A percentile compares a stretch with the other conserved stretches of the same genome.
These are phyloP conservation scores for Alternaria solani DNA, from an alignment of 2,329 filamentous ascomycete species.

Conservation along the genomic window DNA sequence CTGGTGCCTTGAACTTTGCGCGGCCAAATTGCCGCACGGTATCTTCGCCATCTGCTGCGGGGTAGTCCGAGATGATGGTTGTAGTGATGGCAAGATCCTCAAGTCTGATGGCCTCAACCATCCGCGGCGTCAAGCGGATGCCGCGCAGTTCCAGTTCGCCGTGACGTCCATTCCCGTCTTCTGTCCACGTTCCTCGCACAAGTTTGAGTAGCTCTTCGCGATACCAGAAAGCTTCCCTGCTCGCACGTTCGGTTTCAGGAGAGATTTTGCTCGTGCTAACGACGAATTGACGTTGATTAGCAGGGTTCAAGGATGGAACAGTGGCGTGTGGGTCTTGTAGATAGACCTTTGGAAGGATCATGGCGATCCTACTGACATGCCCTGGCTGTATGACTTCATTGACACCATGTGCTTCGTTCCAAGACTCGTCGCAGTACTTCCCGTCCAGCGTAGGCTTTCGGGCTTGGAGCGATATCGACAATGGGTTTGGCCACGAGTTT, in stretches of 20 bases:
- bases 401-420: conserved; percentile 33
- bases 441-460: conserved; percentile 34
- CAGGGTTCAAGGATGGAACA: conserved; percentile 81
- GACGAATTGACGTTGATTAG: conserved; percentile 89
- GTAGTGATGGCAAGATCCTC: conserved; percentile 76
- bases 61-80: conserved; percentile 35
- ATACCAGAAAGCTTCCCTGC: conserved; percentile 90
- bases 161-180: conserved; percentile 61
- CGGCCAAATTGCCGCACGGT: conserved; percentile 51
- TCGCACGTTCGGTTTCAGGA: conserved; percentile 78
- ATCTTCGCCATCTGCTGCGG: conserved; percentile 14
- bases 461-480: conserved; percentile 69
- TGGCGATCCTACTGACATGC: conserved; percentile 74
- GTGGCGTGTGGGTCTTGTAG: conserved; percentile 78
- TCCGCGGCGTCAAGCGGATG: conserved; percentile 75
- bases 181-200: conserved; percentile 76
- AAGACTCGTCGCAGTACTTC: conserved; percentile 7
- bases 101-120: conserved; percentile 83
- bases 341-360: conserved; percentile 79
- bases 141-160: conserved; percentile 80
- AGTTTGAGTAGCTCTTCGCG: conserved; percentile 79
- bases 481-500: conserved; percentile 86
- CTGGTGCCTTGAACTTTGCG: conserved; percentile 57
- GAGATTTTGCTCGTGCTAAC: conserved; percentile 81
- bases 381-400: conserved; percentile 63